Evolutionary conservation across 2,329 filamentous ascomycete genomes (phyloP), one percentile per base, ranked within the genome.

Genomic region (Diaporthe citri): DNA sequence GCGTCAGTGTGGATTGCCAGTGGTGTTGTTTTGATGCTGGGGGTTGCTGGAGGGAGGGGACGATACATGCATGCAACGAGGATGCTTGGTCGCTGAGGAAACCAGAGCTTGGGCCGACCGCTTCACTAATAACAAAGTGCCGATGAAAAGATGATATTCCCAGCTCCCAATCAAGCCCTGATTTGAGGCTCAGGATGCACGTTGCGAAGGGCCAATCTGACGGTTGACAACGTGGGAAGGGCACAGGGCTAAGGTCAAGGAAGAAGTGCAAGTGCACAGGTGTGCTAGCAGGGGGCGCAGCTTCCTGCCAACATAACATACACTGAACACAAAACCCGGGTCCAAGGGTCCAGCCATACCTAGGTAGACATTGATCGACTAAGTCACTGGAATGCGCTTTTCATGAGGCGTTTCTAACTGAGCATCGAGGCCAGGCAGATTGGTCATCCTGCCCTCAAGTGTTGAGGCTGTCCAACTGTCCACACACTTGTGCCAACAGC

Each of bases 121-220:
- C 57, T 71, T 52, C 39, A 71, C 69, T 60, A 66, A 59, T 28
- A 72, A 64, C 52, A 55, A 72, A 34, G 41, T 72, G 72, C 55
- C 75, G 57, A 75, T 34, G 36, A 73, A 76, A 75, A 75, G 59
- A 74, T 75, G 67, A 71, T 72, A 31, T 36, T 41, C 22, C 64
- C 39, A 51, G 36, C 39, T 43, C 70, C 62, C 55, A 48, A 48
- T 64, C 60, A 64, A 66, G 36, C 28, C 10, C 57, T 22, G 28
- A 20, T 20, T 28, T 34, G 57, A 41, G 57, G 51, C 25, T n/a
- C 56, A 43, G n/a, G 13, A 22, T 25, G 13, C 10, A 36, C 20
- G 36, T 57, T 62, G 36, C 43, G 15, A 20, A 46, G 46, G 43
- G n/a, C 46, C 25, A 46, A 52, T 15, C 41, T 56, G 39, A 22